Evolutionary conservation across 75 land plant genomes (phyloP).

Genomic region (Picea sitchensis): DNA sequence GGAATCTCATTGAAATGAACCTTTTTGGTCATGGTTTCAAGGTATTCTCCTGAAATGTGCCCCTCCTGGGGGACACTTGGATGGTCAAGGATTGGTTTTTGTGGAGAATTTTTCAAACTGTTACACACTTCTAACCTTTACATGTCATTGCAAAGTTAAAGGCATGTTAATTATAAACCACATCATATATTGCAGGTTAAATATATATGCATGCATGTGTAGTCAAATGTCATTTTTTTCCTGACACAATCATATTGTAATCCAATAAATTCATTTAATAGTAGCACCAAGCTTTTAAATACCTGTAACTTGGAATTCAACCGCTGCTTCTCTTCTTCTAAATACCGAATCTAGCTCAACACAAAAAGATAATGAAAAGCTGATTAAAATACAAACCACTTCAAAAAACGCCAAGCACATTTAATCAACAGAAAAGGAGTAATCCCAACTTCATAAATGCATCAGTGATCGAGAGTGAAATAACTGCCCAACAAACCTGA

Average conservation of each 20-base stretch:
- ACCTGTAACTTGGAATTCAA: conserved; percentile 92
- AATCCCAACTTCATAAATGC: conserved; percentile 2
- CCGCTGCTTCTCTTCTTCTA: conserved; percentile 97
- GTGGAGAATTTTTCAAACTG: too few species aligned
- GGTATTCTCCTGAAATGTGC: too few species aligned
- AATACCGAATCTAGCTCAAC: conserved; percentile 70
- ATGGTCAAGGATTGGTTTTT: too few species aligned
- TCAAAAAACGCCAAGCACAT: background rate
- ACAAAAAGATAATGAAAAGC: conserved; percentile 3
- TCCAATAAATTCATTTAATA: conserved; percentile 1
- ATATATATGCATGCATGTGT: background rate
- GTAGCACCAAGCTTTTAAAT: conserved; percentile 14
- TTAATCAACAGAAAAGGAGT: background rate
- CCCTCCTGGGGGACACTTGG: too few species aligned
- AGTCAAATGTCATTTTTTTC: background rate
- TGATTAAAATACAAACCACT: background rate
- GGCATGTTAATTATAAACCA: too few species aligned
- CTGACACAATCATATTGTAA: background rate
- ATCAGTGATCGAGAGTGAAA: background rate
- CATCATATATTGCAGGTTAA: background rate
- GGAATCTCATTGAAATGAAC: too few species aligned
- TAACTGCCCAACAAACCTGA: conserved; percentile 50
- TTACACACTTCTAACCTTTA: too few species aligned
- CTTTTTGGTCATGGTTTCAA: too few species aligned
- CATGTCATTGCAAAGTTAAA: too few species aligned